These are phyloP conservation scores for Monilinia fructicola DNA, from an alignment of 2,329 filamentous ascomycete species.

Conservation along the genomic window DNA sequence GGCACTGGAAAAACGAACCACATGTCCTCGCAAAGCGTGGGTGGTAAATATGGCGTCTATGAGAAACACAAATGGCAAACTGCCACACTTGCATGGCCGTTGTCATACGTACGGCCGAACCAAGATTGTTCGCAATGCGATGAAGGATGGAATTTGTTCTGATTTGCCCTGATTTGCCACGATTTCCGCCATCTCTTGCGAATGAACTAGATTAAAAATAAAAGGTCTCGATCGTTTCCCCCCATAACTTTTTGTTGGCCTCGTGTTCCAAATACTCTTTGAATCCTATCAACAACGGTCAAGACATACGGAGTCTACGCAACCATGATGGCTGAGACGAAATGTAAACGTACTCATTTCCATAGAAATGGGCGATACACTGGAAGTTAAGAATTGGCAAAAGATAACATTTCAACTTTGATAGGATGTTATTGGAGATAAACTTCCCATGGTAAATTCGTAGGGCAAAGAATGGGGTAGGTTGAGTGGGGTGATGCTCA, in stretches of 20 bases:
- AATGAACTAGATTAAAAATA: not conserved
- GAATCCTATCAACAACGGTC: too few relatives aligned
- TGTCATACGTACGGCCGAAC: conserved; percentile 5
- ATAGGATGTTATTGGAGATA: conserved; percentile 4
- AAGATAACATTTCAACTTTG: not conserved
- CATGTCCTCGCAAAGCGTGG: not conserved
- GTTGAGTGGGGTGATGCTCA: conserved; percentile 20
- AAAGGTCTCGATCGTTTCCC: conserved; percentile 6
- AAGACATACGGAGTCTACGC: not conserved
- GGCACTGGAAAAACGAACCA: conserved; percentile 5
- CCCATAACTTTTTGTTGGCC: conserved; percentile 13
- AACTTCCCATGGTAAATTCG: not conserved
- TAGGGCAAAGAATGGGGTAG: conserved; percentile 7
- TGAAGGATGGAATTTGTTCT: not conserved
- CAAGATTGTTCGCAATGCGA: not conserved
- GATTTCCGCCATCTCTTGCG: conserved; percentile 1
- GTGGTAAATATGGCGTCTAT: not conserved
- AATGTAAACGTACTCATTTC: conserved; percentile 7
- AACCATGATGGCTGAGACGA: conserved; percentile 13
- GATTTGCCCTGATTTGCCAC: conserved; percentile 17
- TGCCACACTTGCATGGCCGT: conserved; percentile 24
- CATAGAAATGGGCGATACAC: not conserved
- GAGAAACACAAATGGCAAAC: conserved; percentile 17
- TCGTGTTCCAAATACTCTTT: conserved; percentile 8
- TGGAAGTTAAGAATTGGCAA: not conserved